Evolutionary conservation across 306 rosid genomes (phyloP).

Genomic region (Potentilla sterilis): DNA sequence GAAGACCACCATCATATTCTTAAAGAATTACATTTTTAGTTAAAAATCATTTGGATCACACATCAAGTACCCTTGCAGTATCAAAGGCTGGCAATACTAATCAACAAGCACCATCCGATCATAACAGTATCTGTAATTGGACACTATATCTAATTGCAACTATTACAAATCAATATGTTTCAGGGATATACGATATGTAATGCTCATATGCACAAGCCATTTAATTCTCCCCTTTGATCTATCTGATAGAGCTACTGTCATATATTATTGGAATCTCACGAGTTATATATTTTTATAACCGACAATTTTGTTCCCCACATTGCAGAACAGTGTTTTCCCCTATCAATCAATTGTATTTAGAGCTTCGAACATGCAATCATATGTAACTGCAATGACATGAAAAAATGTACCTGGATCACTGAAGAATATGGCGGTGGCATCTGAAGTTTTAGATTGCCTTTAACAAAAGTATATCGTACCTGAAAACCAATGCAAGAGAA

Average conservation of each 20-base stretch:
- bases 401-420: constrained; percentile 74
- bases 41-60: not conserved
- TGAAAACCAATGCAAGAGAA: constrained; percentile 27
- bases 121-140: not conserved
- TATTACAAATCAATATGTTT: not conserved
- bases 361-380: not conserved
- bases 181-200: not conserved
- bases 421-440: constrained; percentile 77
- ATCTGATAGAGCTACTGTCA: not conserved
- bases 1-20: not conserved
- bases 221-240: not conserved
- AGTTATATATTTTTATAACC: not conserved
- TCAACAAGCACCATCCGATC: not conserved
- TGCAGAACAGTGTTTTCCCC: not conserved
- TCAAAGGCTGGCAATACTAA: not conserved
- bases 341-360: not conserved
- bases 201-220: not conserved
- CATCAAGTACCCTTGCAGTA: not conserved
- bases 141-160: not conserved
- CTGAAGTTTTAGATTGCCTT: constrained; percentile 68
- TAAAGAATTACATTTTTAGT: not conserved
- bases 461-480: constrained; percentile 79
- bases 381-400: constrained; percentile 3
- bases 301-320: not conserved
- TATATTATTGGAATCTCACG: not conserved